Evolutionary conservation across 805 yeast genomes (phyloP), one percentile per base, ranked within the genome.

Genomic region (Ogataea neopini): DNA sequence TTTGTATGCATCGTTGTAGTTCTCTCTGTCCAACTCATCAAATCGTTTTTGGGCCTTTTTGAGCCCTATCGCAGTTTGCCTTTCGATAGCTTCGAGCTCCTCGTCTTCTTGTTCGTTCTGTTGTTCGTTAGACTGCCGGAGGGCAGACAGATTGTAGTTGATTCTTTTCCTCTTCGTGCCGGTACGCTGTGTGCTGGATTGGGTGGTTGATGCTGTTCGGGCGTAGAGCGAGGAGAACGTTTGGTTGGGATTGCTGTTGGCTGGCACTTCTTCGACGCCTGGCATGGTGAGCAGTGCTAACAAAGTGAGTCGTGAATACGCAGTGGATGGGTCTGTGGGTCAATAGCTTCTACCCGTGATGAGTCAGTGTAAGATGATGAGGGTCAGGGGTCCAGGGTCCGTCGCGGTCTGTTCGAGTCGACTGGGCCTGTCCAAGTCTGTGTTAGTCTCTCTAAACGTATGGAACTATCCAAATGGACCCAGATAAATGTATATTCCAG

Each of bases 1-100:
- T 40, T 64, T 62, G 13, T 50, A 37, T 19, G 53, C 50, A 22
- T 73, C 77, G 53, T 66, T 72, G 51, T 71, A 74, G 49, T 74
- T 73, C 57, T 74, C 79, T 22, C 69, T 54, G 45, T 71, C 73
- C 17, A 74, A 55, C 48, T 74, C 77, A 2, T 62, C 66, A 43
- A 72, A 69, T 39, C 79, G 53, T 48, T 69, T 70, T 13, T 58
- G 56, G 1, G 72, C 68, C 40, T 64, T 66, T 52, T 66, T 68
- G 52, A 66, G 62, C 41, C 68, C 75, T 8, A 55, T 46, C 2
- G 60, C 57, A 40, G 25, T 60, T 43, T 44, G 61, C 37, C 50
- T 50, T 26, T 50, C 54, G 11, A 68, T 47, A 36, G 63, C 69
- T 1, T 51, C 54, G 10, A 64, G 58, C 41, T 68, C 53, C 43